A percentile compares a stretch with the other conserved stretches of the same genome.
These are phyloP conservation scores for Fusarium sacchari DNA, from an alignment of 2,329 filamentous ascomycete genomes.

Conservation along the genomic window DNA sequence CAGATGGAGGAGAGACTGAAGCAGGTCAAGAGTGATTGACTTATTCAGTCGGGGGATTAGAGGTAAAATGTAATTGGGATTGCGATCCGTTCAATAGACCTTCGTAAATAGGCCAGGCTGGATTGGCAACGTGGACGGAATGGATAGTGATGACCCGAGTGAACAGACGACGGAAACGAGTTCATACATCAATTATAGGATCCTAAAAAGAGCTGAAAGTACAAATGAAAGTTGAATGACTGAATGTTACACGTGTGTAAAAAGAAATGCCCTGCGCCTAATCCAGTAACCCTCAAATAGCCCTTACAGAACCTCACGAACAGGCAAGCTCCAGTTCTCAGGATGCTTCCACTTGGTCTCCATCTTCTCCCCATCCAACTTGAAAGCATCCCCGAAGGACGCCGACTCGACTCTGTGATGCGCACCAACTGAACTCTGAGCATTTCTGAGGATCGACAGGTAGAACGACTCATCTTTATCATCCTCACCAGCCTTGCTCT, in stretches of 20 bases:
- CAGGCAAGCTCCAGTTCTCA: slow-evolving; percentile 2
- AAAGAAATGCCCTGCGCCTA: background rate
- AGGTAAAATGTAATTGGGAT: too few relatives aligned
- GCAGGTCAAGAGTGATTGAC: background rate
- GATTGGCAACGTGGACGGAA: rapidly evolving
- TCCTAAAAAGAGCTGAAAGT: too few relatives aligned
- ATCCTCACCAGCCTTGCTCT: background rate
- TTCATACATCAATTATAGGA: background rate
- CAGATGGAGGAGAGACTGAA: slow-evolving; percentile 41
- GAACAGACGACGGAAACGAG: background rate
- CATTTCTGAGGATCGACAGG: background rate
- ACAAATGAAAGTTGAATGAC: background rate
- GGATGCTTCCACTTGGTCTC: slow-evolving; percentile 11
- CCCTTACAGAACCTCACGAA: background rate
- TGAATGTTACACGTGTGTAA: background rate
- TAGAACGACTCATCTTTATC: slow-evolving; percentile 3
- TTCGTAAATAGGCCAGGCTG: background rate
- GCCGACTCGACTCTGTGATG: background rate
- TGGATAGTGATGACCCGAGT: rapidly evolving
- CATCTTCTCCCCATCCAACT: background rate
- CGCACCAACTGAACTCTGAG: background rate
- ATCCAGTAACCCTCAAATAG: background rate
- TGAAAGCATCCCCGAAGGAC: background rate
- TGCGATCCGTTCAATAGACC: background rate
- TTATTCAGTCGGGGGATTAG: too few relatives aligned